A percentile compares a stretch with the other conserved stretches of the same genome.
phyloP scores from a whole-genome alignment of 495 filamentous ascomycete species.

The Neurospora pannonica region DNA sequence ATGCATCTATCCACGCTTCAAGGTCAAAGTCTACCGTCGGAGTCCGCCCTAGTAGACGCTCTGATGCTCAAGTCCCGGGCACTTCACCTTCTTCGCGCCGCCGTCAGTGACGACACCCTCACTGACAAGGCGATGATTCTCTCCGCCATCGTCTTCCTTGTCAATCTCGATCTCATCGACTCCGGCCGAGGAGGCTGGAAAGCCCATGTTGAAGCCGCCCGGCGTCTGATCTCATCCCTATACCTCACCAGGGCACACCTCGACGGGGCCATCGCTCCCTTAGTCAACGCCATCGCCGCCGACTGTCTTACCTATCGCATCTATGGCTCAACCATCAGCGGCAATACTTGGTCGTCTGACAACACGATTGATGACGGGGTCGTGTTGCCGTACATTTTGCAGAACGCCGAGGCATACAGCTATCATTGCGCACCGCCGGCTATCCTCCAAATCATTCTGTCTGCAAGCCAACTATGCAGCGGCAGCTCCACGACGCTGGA shows the following conservation, averaged over 20 bases:
- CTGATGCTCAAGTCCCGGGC: constrained; percentile 39
- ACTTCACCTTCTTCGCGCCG: constrained; percentile 32
- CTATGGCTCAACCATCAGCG: constrained; percentile 23
- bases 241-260: constrained; percentile 11
- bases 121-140: constrained; percentile 33
- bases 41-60: constrained; percentile 34
- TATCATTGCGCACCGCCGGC: constrained; percentile 37
- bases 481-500: constrained; percentile 1
- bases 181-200: constrained; percentile 47
- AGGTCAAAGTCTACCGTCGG: constrained; percentile 16
- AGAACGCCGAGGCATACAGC: constrained; percentile 33
- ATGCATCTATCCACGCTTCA: constrained; percentile 39
- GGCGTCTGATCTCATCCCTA: constrained; percentile 28
- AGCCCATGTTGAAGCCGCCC: constrained; percentile 42
- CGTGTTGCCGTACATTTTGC: constrained; percentile 25
- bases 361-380: constrained; percentile 9
- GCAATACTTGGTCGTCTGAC: constrained; percentile 1
- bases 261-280: constrained; percentile 21
- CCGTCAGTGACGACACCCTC: constrained; percentile 20
- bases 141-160: constrained; percentile 44
- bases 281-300: constrained; percentile 32
- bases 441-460: constrained; percentile 29
- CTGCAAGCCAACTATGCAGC: constrained; percentile 23
- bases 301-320: constrained; percentile 39
- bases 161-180: constrained; percentile 50